Conservation (phyloP, 805 yeast species). For the Hanseniaspora valbyensis region DNA sequence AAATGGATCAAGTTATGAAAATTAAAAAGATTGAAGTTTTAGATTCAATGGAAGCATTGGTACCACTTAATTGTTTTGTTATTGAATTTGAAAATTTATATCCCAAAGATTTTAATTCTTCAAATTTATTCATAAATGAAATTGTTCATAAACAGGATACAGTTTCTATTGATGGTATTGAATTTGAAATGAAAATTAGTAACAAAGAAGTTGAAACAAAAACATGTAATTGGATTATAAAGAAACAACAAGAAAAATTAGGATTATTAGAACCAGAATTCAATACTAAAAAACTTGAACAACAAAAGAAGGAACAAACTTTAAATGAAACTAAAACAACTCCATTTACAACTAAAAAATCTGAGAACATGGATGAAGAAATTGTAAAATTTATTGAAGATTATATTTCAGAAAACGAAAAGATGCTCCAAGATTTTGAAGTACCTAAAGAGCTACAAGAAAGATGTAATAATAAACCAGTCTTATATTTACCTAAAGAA, state of each 20-base stretch:
- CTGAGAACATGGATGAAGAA: background rate
- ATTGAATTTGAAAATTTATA: background rate
- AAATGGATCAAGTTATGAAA: background rate
- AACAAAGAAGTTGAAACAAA: background rate
- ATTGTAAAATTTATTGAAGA: background rate
- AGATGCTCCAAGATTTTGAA: background rate
- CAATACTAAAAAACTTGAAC: background rate
- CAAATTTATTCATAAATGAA: background rate
- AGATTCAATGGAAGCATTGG: conserved; percentile 7
- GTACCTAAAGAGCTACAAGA: conserved; percentile 17
- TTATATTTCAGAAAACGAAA: background rate
- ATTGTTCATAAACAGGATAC: background rate
- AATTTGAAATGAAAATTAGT: background rate
- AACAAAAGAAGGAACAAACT: background rate
- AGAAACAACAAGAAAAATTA: conserved; percentile 4
- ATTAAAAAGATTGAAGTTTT: background rate
- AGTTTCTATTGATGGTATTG: background rate
- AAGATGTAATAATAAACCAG: conserved; percentile 44
- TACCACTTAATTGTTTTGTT: conserved; percentile 4
- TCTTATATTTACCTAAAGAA: conserved; percentile 35
- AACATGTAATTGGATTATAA: conserved; percentile 1
- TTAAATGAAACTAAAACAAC: background rate
- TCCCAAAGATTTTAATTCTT: conserved; percentile 1
- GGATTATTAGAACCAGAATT: background rate
- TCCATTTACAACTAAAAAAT: background rate